These are phyloP conservation scores for Pseudotsuga menziesii DNA, from an alignment of 75 land plant species.

Conservation along the genomic window DNA sequence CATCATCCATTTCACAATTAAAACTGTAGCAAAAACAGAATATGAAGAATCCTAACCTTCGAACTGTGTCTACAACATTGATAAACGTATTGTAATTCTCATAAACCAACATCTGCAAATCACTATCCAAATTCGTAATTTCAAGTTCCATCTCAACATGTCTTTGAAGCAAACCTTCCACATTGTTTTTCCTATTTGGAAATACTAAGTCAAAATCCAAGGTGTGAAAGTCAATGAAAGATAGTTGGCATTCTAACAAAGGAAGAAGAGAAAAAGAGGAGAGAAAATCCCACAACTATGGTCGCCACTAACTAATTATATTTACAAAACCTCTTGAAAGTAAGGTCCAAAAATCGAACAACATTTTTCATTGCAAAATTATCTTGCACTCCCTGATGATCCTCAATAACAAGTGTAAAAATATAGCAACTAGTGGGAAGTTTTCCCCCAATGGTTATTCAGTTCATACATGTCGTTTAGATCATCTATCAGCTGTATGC, in stretches of 20 bases:
- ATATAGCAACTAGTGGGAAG: not conserved
- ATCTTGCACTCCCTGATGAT: not conserved
- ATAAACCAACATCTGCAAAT: conserved; percentile 95
- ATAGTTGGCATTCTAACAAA: no score
- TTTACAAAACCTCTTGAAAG: not conserved
- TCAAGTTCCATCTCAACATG: conserved; percentile 99
- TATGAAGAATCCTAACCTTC: conserved; percentile 39
- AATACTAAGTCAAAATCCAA: not conserved
- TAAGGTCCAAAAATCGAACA: not conserved
- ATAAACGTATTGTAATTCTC: conserved; percentile 99
- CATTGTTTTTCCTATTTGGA: conserved; percentile 64
- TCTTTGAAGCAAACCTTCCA: conserved; percentile 80
- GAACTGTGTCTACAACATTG: conserved; percentile 96
- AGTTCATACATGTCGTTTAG: not conserved
- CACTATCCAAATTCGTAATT: conserved; percentile 95
- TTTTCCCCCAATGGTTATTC: not conserved
- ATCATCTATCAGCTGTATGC: not conserved
- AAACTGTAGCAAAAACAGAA: not conserved
- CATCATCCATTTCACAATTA: not conserved
- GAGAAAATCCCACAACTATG: not conserved
- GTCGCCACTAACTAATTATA: not conserved
- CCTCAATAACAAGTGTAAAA: not conserved
- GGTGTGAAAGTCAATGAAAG: not conserved
- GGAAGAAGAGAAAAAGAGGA: conserved; percentile 4
- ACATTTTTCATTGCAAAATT: not conserved